Base-by-base conservation (phyloP, 2,329 filamentous ascomycete genomes). In the Madurella fahalii region DNA sequence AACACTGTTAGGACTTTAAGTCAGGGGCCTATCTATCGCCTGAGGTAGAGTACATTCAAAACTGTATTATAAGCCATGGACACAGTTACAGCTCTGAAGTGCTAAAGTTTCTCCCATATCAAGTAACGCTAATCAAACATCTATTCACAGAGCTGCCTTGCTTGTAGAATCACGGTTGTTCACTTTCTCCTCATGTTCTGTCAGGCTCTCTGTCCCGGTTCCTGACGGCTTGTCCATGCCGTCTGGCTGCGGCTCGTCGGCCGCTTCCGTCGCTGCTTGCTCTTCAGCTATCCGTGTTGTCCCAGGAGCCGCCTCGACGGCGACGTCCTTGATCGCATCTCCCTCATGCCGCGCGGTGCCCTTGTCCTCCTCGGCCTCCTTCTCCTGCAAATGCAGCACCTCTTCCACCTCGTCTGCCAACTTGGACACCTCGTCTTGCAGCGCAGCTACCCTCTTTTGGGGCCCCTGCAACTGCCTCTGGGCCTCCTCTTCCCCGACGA, bases 401-500 rank as follows among this genome's bases (percentile, higher is more conserved):
- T 66, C 56, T 41, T 65, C 68, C 30, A 72, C 63, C 47, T 65
- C 63, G 25, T 67, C 63, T 12, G 67, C 64, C 51, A 72, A 56
- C 50, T 64, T 62, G 15, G 60, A 67, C 2, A 80, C 67, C 62
- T 80, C 76, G 17, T 78, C 74, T 12, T 77, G 71, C 4, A 73
- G 63, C 5, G 67, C 66, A 13, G 67, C 65, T 40, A 68, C 63
- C 40, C 67, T 63, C 51, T 71, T 70, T 25, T 63, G 60, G 8
- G 61, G 63, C 9, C 64, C 65, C 40, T 65, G 71, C 56, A 74
- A 61, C 64, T 80, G 79, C 56, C 72, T 77, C 62, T 74, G 74
- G 18, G 80, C 79, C 63, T 83, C 77, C 58, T 80, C 74, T 20
- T 84, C 74, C 4, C 87, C 82, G 8, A 88, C 86, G 0, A 86